Conservation (phyloP, 208 protist genomes). For the Trypanosomatidae sp. region DNA sequence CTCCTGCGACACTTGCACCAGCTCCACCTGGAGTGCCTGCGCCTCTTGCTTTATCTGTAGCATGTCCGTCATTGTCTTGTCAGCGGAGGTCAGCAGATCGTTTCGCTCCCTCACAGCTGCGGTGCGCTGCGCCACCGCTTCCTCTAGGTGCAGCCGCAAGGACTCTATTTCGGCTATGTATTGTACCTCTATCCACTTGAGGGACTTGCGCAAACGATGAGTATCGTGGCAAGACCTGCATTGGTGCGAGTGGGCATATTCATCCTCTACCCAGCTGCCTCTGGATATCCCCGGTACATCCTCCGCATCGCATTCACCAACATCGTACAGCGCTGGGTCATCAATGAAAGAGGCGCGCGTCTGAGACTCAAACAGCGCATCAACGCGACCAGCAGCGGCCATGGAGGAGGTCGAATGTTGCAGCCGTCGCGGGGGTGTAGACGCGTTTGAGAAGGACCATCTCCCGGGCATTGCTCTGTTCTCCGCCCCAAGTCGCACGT, state of each 20-base stretch:
- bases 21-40: slow-evolving; percentile 18
- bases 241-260: neutral
- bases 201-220: slow-evolving; percentile 15
- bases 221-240: slow-evolving; percentile 22
- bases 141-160: slow-evolving; percentile 16
- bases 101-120: slow-evolving; percentile 24
- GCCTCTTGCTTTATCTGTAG: slow-evolving; percentile 16
- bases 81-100: slow-evolving; percentile 17
- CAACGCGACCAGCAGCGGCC: slow-evolving; percentile 13
- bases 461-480: neutral
- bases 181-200: slow-evolving; percentile 25
- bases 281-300: neutral
- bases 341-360: slow-evolving; percentile 6
- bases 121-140: slow-evolving; percentile 17
- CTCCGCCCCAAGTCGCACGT: neutral
- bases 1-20: slow-evolving; percentile 18
- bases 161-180: slow-evolving; percentile 21
- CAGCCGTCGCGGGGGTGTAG: slow-evolving; percentile 21
- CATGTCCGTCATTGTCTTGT: slow-evolving; percentile 1
- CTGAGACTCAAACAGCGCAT: slow-evolving; percentile 15
- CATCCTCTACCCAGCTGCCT: neutral
- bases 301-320: neutral
- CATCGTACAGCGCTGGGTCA: neutral
- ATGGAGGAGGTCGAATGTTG: slow-evolving; percentile 1
- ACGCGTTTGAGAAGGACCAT: slow-evolving; percentile 8